Percentiles rank a stretch among this genome's conserved stretches.
Evolutionary conservation across 2,329 filamentous ascomycete genomes (phyloP).

Genomic region (Cladosporium cucumerinum): DNA sequence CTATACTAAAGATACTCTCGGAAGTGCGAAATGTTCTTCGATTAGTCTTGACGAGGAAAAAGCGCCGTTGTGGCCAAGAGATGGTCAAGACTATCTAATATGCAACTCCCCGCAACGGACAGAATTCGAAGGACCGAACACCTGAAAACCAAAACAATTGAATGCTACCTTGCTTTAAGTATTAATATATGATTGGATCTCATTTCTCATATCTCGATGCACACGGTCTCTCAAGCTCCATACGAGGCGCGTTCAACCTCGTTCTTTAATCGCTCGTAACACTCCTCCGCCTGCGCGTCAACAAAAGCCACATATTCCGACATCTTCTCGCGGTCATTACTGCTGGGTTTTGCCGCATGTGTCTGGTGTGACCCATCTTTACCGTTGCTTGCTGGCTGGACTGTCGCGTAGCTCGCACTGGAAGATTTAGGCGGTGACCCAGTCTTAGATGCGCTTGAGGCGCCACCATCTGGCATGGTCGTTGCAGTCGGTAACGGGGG

Average conservation of each 20-base stretch:
- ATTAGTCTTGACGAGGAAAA: not conserved
- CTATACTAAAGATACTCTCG: not conserved
- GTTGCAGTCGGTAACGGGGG: not conserved
- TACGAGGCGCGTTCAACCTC: not conserved
- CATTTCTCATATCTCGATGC: not conserved
- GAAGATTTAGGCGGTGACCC: not conserved
- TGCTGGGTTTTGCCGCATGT: not conserved
- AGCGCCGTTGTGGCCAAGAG: not conserved
- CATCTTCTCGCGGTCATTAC: slow-evolving; percentile 1
- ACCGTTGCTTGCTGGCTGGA: not conserved
- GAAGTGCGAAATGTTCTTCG: not conserved
- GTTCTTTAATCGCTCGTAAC: not conserved
- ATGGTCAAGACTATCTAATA: not conserved
- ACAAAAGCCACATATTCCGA: not conserved
- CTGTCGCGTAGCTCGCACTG: not conserved
- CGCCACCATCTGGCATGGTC: not conserved
- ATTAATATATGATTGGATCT: not conserved
- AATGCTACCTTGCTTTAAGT: not conserved
- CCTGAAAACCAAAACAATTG: not conserved
- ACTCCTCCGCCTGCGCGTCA: not conserved
- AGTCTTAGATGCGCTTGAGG: not conserved
- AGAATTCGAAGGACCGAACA: not conserved
- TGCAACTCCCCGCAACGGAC: not conserved
- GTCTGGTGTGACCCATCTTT: not conserved
- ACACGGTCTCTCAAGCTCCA: not conserved